These are phyloP conservation scores for Tympanopsis confertula DNA, from an alignment of 2,329 filamentous ascomycete species.

Conservation along the genomic window DNA sequence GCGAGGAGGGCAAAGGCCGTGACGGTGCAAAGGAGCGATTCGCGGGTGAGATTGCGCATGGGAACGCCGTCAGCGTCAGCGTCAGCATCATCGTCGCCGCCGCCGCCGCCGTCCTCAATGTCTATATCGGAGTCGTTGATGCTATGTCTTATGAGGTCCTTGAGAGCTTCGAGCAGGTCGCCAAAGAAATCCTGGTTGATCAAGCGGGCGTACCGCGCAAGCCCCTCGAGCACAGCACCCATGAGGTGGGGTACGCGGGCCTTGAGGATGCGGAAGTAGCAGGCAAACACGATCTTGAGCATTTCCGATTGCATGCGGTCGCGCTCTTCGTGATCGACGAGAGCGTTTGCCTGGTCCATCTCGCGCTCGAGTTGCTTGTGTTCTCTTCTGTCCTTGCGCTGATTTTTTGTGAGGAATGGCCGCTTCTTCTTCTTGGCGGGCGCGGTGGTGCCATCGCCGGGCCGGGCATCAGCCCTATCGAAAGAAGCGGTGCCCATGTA, in stretches of 20 bases:
- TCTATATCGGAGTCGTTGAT: slow-evolving; percentile 36
- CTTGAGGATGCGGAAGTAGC: slow-evolving; percentile 91
- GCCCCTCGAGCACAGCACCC: slow-evolving; percentile 90
- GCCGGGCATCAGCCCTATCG: slow-evolving; percentile 53
- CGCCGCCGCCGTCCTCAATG: slow-evolving; percentile 25
- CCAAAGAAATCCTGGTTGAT: slow-evolving; percentile 99
- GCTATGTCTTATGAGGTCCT: slow-evolving; percentile 77
- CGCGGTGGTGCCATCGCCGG: slow-evolving; percentile 10
- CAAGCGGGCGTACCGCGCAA: slow-evolving; percentile 86
- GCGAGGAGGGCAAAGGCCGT: slow-evolving; percentile 94
- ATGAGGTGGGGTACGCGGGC: slow-evolving; percentile 70
- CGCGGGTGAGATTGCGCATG: slow-evolving; percentile 66
- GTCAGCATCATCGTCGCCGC: slow-evolving; percentile 32
- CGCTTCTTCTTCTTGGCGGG: slow-evolving; percentile 52
- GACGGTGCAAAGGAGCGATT: slow-evolving; percentile 84
- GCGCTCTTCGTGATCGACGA: slow-evolving; percentile 81
- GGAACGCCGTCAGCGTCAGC: slow-evolving; percentile 31
- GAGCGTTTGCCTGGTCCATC: slow-evolving; percentile 81
- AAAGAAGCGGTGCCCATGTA: slow-evolving; percentile 75
- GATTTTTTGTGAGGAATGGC: slow-evolving; percentile 79
- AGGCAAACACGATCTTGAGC: slow-evolving; percentile 86
- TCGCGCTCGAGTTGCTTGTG: slow-evolving; percentile 83
- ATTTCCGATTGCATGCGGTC: slow-evolving; percentile 93
- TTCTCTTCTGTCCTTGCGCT: slow-evolving; percentile 74
- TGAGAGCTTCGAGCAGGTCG: slow-evolving; percentile 84